Conservation (phyloP, 2,329 filamentous ascomycete species). For the Sporothrix globosa region DNA sequence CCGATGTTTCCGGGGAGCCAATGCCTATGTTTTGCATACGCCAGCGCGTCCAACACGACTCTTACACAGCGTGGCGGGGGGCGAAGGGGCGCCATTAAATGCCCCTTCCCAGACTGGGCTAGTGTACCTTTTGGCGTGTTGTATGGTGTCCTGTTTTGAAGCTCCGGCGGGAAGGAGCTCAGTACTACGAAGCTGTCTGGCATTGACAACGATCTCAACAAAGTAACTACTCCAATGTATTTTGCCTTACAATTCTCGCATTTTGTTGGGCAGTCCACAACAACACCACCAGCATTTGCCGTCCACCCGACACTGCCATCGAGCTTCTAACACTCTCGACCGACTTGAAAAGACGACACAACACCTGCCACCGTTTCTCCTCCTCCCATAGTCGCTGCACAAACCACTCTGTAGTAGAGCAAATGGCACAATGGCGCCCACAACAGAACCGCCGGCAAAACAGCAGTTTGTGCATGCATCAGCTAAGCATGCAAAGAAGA, state of each 20-base stretch:
- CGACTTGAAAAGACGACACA: neutral
- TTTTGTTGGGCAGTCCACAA: constrained; percentile 21
- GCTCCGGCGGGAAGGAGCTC: constrained; percentile 13
- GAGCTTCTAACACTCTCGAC: neutral
- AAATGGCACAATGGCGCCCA: constrained; percentile 46
- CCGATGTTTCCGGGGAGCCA: neutral
- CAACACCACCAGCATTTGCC: neutral
- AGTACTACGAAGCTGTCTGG: neutral
- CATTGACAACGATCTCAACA: constrained; percentile 1
- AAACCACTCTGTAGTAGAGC: constrained; percentile 2
- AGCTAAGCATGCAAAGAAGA: constrained; percentile 57
- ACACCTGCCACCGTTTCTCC: neutral
- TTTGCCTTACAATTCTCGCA: constrained; percentile 19
- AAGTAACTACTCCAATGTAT: neutral
- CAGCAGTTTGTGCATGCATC: constrained; percentile 53
- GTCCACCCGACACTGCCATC: neutral
- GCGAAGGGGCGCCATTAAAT: neutral
- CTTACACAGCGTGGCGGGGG: no score
- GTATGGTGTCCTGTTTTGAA: constrained; percentile 13
- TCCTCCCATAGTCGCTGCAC: no score
- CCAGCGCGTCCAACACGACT: neutral
- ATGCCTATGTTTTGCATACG: neutral
- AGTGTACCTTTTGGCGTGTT: constrained; percentile 13
- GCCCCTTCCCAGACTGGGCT: constrained; percentile 3
- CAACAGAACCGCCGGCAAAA: constrained; percentile 39